Evolutionary conservation across 2,329 filamentous ascomycete genomes (phyloP), one percentile per base, ranked within the genome.

Genomic region (Penicillium sp.): DNA sequence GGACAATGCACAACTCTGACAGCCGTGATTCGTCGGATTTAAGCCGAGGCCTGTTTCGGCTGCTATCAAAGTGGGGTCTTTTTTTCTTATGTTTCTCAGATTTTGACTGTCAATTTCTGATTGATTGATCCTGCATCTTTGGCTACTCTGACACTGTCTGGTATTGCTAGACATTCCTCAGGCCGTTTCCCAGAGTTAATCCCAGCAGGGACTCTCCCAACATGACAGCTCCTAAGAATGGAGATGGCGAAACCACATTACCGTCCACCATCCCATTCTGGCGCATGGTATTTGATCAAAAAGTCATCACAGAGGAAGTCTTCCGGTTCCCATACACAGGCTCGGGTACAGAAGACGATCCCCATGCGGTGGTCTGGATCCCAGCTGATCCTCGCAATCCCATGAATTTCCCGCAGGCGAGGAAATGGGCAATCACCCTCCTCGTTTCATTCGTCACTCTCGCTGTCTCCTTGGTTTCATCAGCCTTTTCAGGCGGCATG

Each of bases 321-420:
- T 56, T 62, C 36, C 59, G 62, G 49, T 62, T 66, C 38, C 59
- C 61, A 1, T 71, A 70, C 40, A 39, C 62, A 44, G 76, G 76
- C 7, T 67, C 65, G 1, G 76, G 76, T 4, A 76, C 73, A 1
- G 63, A 69, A 32, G 64, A 69, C 6, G 72, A 77, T 52, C 75
- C 75, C 0, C 77, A 68, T 56, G 64, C 70, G 5, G 70, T 78
- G 14, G 61, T 66, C 36, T 78, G 70, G 64, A 68, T 77, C 13
- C 68, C 70, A 13, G 55, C 69, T 51, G 76, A 78, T 55, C 69
- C 70, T 4, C 67, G 74, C 34, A 73, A 78, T 47, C 75, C 76
- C 1, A 71, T 76, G 70, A 66, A 65, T 27, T 77, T 71, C 40
- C 48, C 63, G 2, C 18, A 47, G 6, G 44, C 60, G 48, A 67